These are phyloP conservation scores for Rhizopogon rudus DNA, from an alignment of 768 basidiomycete species.

Conservation along the genomic window DNA sequence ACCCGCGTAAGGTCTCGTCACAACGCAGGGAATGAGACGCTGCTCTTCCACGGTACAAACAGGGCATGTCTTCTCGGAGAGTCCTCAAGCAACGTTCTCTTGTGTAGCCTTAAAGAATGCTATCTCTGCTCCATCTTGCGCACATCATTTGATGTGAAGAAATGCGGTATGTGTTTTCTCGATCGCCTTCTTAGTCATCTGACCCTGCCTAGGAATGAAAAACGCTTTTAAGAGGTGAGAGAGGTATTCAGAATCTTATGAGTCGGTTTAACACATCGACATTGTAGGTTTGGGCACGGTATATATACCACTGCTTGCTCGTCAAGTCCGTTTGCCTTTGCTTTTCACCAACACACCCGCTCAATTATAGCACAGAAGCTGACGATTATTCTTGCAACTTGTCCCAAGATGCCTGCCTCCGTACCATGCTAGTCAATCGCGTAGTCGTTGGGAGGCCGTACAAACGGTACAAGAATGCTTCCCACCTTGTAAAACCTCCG, in stretches of 20 bases:
- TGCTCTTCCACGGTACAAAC: constrained; percentile 67
- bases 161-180: constrained; percentile 41
- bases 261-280: not conserved
- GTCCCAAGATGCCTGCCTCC: constrained; percentile 35
- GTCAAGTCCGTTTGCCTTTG: constrained; percentile 42
- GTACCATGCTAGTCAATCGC: constrained; percentile 52
- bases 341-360: not conserved
- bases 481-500: constrained; percentile 45
- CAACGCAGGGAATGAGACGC: constrained; percentile 44
- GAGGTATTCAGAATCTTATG: not conserved
- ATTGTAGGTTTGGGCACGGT: constrained; percentile 56
- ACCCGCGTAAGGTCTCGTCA: constrained; percentile 18
- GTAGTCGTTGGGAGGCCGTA: constrained; percentile 61
- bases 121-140: constrained; percentile 53
- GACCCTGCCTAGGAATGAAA: constrained; percentile 36
- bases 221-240: constrained; percentile 48
- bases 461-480: constrained; percentile 44
- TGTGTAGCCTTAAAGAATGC: constrained; percentile 48
- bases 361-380: constrained; percentile 40
- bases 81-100: constrained; percentile 36
- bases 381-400: constrained; percentile 55
- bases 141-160: constrained; percentile 53
- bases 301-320: constrained; percentile 66
- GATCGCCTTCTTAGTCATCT: constrained; percentile 8
- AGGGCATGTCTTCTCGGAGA: constrained; percentile 57